Evolutionary conservation across 345 rosid genomes (phyloP), one percentile per base, ranked within the genome.

Genomic region (Brassica nigra): DNA sequence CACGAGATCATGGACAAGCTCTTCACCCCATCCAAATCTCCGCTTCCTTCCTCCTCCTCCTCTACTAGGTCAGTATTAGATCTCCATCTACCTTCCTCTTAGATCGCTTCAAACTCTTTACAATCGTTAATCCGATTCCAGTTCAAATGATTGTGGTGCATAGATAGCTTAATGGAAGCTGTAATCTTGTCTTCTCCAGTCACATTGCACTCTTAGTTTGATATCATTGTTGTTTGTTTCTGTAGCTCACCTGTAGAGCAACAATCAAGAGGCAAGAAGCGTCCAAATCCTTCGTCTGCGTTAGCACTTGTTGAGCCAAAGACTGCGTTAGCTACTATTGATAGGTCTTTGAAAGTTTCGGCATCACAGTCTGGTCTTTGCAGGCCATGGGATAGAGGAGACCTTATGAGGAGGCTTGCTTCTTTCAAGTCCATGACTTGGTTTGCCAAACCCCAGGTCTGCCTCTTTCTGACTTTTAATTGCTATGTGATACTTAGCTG

Each of bases 391-490:
- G 93, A 91, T 74, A 86, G 99, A 39, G 90, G 92, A 7, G 99
- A 95, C 72, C 89, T 95, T 77, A 85, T 95, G 91, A 89, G 87
- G 85, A 88, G 99, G 80, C 74, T 88, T 10, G 87, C 97, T 44
- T 89, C 96, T 29, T 95, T 89, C 77, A 95, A 93, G 87, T 93
- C 99, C 68, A 95, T 95, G 99, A 90, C 94, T 15, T 95, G 99
- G 96, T 91, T 95, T 59, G 97, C 97, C 30, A 93, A 91, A 73
- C 98, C 97, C 62, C 85, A 90, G 97, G 99, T 92, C 64, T 63
- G 61, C 57, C 61, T n/a, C 18, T 66, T 75, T 75, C n/a, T 49
- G 42, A n/a, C 36, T 49, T 73, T 62, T 68, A n/a, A 12, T 74
- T 69, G 20, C 10, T 66, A 14, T 67, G 47, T 34, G 10, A 47